Conservation (phyloP, 352 stramenopile genomes). For the Phytopythium helicoides region DNA sequence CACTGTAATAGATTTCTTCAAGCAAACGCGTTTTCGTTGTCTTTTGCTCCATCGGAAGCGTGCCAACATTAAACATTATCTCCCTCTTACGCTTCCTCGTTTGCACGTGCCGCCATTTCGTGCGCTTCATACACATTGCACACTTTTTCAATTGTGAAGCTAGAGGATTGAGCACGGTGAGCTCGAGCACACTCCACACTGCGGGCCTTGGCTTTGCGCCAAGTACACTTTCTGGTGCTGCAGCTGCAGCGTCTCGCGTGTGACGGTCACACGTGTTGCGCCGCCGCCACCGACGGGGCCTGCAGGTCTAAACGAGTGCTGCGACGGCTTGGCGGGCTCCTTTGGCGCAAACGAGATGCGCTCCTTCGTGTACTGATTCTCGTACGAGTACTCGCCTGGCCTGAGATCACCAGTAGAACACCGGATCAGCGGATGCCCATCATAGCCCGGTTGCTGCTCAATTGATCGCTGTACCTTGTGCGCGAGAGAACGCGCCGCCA, state of each 20-base stretch:
- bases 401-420: conserved; percentile 13
- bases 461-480: conserved; percentile 31
- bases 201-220: conserved; percentile 62
- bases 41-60: no score
- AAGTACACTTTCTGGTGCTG: conserved; percentile 85
- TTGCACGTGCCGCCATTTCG: no score
- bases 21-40: no score
- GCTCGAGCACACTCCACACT: conserved; percentile 53
- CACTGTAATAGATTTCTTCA: conserved; percentile 2
- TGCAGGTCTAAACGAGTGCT: conserved; percentile 70
- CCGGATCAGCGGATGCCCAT: background rate
- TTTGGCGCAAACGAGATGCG: conserved; percentile 86
- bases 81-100: no score
- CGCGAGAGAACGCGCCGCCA: conserved; percentile 82
- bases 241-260: conserved; percentile 75
- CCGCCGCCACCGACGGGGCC: conserved; percentile 17
- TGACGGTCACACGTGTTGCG: conserved; percentile 59
- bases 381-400: conserved; percentile 84
- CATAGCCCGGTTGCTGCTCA: no score
- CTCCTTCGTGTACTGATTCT: conserved; percentile 89
- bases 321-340: conserved; percentile 81
- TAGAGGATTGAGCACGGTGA: conserved; percentile 63
- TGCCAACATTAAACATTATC: no score
- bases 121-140: background rate
- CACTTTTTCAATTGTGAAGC: background rate